These are phyloP conservation scores for Edaphochlamys debaryana DNA, from an alignment of 139 green algal species.

Conservation along the genomic window DNA sequence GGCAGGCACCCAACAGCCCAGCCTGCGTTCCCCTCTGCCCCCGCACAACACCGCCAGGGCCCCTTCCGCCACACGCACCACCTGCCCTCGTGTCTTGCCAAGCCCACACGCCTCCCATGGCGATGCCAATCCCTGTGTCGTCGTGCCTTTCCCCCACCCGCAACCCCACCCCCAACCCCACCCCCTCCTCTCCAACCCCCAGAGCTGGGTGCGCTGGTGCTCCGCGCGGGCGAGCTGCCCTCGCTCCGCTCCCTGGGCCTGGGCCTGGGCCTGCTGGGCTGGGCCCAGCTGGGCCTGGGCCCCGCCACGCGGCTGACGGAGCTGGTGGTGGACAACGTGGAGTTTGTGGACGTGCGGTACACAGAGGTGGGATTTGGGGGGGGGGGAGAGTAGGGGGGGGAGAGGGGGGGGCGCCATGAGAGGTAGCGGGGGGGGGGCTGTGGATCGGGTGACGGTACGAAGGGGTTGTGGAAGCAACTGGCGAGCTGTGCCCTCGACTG, in stretches of 20 bases:
- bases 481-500: no score
- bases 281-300: conserved; percentile 5
- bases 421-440: neutral
- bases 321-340: conserved; percentile 17
- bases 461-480: no score
- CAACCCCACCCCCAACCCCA: no score
- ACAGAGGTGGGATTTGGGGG: neutral
- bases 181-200: neutral
- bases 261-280: conserved; percentile 8
- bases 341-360: conserved; percentile 37
- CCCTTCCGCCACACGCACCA: no score
- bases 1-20: no score
- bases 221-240: conserved; percentile 10
- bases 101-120: no score
- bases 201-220: conserved; percentile 8
- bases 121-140: no score
- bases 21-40: no score
- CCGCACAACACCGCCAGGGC: no score
- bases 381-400: neutral
- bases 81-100: no score
- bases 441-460: no score
- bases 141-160: no score
- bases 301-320: neutral
- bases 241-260: conserved; percentile 11
- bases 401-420: neutral